Conservation (phyloP, 2,329 filamentous ascomycete species). For the Aspergillus novofumigatus region DNA sequence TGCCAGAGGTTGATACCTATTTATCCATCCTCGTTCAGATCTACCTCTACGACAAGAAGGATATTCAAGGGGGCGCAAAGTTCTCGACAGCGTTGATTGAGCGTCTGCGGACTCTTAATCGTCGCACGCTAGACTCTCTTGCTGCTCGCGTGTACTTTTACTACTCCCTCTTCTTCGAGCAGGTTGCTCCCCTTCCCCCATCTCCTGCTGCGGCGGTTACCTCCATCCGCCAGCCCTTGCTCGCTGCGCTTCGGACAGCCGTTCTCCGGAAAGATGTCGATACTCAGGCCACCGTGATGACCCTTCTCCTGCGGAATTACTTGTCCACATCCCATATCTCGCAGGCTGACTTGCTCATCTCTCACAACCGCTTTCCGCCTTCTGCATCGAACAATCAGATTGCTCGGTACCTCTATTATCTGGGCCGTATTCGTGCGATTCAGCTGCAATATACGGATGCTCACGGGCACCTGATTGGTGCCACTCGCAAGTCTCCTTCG, state of each 20-base stretch:
- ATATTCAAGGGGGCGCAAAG: constrained; percentile 71
- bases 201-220: constrained; percentile 86
- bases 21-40: constrained; percentile 83
- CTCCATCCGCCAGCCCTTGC: constrained; percentile 76
- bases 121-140: constrained; percentile 87
- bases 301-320: constrained; percentile 91
- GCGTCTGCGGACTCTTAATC: constrained; percentile 82
- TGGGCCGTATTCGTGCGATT: constrained; percentile 92
- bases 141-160: constrained; percentile 98
- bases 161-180: constrained; percentile 91
- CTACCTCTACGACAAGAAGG: constrained; percentile 79
- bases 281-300: constrained; percentile 94
- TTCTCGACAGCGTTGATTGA: constrained; percentile 83
- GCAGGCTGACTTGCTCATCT: constrained; percentile 91
- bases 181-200: constrained; percentile 79
- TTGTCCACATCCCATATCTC: constrained; percentile 93
- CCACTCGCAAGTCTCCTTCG: constrained; percentile 90
- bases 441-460: constrained; percentile 96
- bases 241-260: constrained; percentile 87
- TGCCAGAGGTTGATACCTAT: constrained; percentile 87
- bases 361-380: constrained; percentile 90
- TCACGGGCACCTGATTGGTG: constrained; percentile 87
- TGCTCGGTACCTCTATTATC: constrained; percentile 93
- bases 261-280: constrained; percentile 95
- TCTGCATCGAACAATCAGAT: constrained; percentile 98